Evolutionary conservation across 2,329 filamentous ascomycete genomes (phyloP).

Genomic region (Emergomyces orientalis): DNA sequence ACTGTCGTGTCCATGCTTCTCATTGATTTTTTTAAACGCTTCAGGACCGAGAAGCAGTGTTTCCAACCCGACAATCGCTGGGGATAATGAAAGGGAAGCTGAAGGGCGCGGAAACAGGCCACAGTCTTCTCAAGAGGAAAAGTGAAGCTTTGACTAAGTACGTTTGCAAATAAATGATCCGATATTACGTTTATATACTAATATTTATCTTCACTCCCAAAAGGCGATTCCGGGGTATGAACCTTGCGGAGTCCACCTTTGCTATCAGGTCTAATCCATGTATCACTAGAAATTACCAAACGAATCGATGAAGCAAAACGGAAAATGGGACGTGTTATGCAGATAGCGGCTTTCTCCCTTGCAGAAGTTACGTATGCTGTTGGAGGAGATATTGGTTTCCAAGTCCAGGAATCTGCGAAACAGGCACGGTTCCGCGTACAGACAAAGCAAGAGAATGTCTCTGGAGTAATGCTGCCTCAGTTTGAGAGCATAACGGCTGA

Average conservation of each 20-base stretch:
- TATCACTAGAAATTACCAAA: slow-evolving; percentile 69
- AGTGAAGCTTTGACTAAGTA: slow-evolving; percentile 97
- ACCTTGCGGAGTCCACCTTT: not conserved
- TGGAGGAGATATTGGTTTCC: slow-evolving; percentile 89
- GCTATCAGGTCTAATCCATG: slow-evolving; percentile 10
- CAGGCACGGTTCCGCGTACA: slow-evolving; percentile 85
- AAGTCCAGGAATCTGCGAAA: slow-evolving; percentile 93
- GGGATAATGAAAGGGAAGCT: slow-evolving; percentile 97
- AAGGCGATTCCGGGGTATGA: slow-evolving; percentile 77
- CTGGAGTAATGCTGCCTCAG: slow-evolving; percentile 83
- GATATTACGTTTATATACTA: not conserved
- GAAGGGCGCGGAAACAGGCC: slow-evolving; percentile 83
- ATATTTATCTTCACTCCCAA: slow-evolving; percentile 20
- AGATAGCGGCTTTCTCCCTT: slow-evolving; percentile 94
- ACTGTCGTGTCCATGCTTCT: slow-evolving; percentile 12
- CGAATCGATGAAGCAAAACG: slow-evolving; percentile 98
- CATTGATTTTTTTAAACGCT: slow-evolving; percentile 17
- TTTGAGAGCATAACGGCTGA: slow-evolving; percentile 89
- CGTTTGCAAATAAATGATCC: slow-evolving; percentile 21
- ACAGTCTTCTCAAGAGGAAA: slow-evolving; percentile 93
- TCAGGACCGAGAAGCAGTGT: slow-evolving; percentile 90
- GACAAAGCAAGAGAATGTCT: slow-evolving; percentile 97
- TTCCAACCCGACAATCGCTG: slow-evolving; percentile 93
- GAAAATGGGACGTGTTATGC: slow-evolving; percentile 99
- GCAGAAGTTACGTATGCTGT: slow-evolving; percentile 97